Conservation (phyloP, 768 basidiomycete genomes). For the Neoboletus subvelutipes region DNA sequence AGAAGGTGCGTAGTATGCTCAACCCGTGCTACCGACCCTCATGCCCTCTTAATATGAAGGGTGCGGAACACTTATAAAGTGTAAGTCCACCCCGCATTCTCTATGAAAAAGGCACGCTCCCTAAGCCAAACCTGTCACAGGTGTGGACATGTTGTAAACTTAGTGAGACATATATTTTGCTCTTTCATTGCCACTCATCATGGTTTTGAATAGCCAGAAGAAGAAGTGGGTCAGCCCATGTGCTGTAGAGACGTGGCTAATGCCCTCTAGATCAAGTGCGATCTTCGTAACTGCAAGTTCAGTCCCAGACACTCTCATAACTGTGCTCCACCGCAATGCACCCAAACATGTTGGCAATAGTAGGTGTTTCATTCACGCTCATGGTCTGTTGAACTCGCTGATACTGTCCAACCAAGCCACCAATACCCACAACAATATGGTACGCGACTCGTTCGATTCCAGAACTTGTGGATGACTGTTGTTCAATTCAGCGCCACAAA, state of each 20-base stretch:
- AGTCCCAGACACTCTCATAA: conserved; percentile 52
- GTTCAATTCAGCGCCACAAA: conserved; percentile 49
- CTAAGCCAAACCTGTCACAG: conserved; percentile 30
- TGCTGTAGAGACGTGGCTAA: conserved; percentile 12
- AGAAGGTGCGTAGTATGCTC: conserved; percentile 45
- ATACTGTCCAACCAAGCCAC: conserved; percentile 36
- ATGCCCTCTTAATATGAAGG: conserved; percentile 34
- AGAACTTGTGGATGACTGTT: background rate
- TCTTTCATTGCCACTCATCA: conserved; percentile 6
- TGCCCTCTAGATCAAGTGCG: conserved; percentile 56
- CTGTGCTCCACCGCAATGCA: conserved; percentile 53
- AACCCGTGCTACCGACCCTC: conserved; percentile 11
- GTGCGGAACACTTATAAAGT: conserved; percentile 54
- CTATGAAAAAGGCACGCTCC: background rate
- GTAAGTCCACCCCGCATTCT: conserved; percentile 33
- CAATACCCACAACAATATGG: conserved; percentile 69
- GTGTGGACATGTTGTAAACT: conserved; percentile 52
- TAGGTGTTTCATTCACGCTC: conserved; percentile 33
- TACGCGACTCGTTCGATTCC: conserved; percentile 26
- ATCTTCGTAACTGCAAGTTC: conserved; percentile 59
- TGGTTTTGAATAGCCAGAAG: conserved; percentile 46
- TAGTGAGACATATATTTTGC: conserved; percentile 37
- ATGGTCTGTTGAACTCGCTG: conserved; percentile 11
- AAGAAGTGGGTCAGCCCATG: conserved; percentile 43
- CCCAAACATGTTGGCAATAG: conserved; percentile 69